These are phyloP conservation scores for Chrysanthemum lavandulifolium DNA, from an alignment of 129 eudicot genomes.

Conservation along the genomic window DNA sequence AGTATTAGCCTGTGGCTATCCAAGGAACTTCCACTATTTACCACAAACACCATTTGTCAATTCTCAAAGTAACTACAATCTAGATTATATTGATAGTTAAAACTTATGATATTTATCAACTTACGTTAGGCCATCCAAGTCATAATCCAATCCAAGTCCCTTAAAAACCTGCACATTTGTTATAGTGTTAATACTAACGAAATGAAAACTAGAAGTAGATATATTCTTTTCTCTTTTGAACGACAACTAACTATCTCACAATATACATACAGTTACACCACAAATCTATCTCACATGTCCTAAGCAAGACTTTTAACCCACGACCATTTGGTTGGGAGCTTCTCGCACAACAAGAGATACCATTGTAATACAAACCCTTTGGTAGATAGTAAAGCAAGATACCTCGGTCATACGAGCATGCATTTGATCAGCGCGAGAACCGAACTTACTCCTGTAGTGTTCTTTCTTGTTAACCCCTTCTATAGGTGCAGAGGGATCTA, in stretches of 20 bases:
- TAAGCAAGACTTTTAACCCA: too few relatives aligned
- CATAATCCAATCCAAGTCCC: constrained; percentile 71
- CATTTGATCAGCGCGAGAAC: constrained; percentile 68
- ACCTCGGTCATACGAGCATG: constrained; percentile 69
- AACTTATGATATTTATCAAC: constrained; percentile 21
- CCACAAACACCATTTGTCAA: constrained; percentile 6
- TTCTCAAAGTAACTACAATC: constrained; percentile 4
- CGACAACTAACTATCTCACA: too few relatives aligned
- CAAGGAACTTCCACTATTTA: constrained; percentile 76
- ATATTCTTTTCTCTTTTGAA: too few relatives aligned
- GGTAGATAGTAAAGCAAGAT: background rate
- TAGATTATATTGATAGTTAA: background rate
- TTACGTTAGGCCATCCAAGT: constrained; percentile 86
- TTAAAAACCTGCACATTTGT: constrained; percentile 55
- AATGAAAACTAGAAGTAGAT: constrained; percentile 7
- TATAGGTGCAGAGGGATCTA: constrained; percentile 79
- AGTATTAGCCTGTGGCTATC: constrained; percentile 93
- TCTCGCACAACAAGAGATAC: too few relatives aligned
- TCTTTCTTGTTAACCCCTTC: constrained; percentile 80
- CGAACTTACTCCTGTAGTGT: constrained; percentile 57
- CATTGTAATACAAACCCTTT: too few relatives aligned
- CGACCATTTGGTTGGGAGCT: too few relatives aligned
- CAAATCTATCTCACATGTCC: too few relatives aligned
- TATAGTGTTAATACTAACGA: background rate
- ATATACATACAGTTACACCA: too few relatives aligned